These are phyloP conservation scores for Chlorella ohadii DNA, from an alignment of 139 green algal species.

Conservation along the genomic window DNA sequence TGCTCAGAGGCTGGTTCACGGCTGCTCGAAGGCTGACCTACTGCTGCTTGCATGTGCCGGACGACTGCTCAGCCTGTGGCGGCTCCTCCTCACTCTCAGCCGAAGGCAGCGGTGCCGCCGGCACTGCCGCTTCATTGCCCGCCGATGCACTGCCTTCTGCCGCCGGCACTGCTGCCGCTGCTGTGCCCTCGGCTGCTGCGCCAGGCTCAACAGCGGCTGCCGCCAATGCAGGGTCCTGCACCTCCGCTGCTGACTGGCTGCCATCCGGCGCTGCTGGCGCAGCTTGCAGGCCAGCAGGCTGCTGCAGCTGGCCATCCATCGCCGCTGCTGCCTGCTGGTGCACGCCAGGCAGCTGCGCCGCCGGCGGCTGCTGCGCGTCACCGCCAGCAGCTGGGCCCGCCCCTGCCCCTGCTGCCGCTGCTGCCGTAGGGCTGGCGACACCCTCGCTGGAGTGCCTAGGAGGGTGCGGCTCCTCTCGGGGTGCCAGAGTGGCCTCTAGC, in stretches of 20 bases:
- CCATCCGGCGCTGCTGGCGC: not conserved
- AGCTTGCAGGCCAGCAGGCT: too few relatives aligned
- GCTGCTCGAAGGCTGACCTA: too few relatives aligned
- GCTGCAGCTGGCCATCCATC: too few relatives aligned
- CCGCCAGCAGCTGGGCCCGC: not conserved
- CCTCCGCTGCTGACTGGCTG: not conserved
- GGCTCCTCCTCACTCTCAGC: slow-evolving; percentile 1
- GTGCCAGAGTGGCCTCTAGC: slow-evolving; percentile 38
- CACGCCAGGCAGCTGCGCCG: not conserved
- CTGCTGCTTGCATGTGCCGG: slow-evolving; percentile 21
- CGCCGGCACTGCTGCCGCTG: not conserved
- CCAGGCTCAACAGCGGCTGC: not conserved
- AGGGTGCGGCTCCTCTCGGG: not conserved
- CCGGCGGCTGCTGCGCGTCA: not conserved
- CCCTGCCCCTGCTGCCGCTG: not conserved
- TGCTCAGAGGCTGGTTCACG: too few relatives aligned
- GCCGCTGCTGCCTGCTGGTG: not conserved
- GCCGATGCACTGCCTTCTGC: not conserved
- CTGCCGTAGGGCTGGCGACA: not conserved
- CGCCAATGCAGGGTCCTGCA: not conserved
- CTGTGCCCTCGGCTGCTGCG: not conserved
- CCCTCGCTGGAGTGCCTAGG: not conserved
- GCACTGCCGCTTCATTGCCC: not conserved
- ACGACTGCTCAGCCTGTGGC: slow-evolving; percentile 27
- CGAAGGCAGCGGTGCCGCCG: too few relatives aligned